phyloP scores from a whole-genome alignment of 176 grass and related monocot species.

The Eleusine coracana region DNA sequence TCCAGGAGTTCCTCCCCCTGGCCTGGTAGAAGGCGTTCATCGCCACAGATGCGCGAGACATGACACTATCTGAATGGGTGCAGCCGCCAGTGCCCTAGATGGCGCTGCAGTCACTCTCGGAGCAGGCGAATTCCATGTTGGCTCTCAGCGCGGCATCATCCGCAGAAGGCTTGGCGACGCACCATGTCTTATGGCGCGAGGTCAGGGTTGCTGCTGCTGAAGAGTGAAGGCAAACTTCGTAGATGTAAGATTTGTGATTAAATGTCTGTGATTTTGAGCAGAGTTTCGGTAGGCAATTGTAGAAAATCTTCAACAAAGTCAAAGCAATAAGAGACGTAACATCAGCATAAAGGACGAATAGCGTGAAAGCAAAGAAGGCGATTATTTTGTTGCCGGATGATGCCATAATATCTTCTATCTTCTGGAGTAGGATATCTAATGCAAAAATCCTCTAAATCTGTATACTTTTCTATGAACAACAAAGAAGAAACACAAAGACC shows the following conservation, averaged over 20 bases:
- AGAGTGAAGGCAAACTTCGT: neutral
- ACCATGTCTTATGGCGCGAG: slow-evolving; percentile 55
- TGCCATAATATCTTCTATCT: slow-evolving; percentile 20
- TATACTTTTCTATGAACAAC: neutral
- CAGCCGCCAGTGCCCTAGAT: slow-evolving; percentile 42
- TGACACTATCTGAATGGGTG: slow-evolving; percentile 1
- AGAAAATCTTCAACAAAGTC: neutral
- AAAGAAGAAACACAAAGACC: neutral
- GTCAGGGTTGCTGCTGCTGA: neutral
- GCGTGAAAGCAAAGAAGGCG: slow-evolving; percentile 8
- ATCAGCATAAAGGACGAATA: neutral
- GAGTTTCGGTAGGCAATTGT: neutral
- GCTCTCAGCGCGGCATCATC: slow-evolving; percentile 22
- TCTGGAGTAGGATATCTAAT: neutral
- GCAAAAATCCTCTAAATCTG: neutral
- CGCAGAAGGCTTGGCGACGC: slow-evolving; percentile 46
- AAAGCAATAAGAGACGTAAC: slow-evolving; percentile 16
- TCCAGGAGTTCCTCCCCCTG: slow-evolving; percentile 58
- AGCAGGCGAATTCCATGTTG: slow-evolving; percentile 64
- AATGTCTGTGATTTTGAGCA: neutral
- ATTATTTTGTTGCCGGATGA: neutral
- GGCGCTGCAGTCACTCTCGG: slow-evolving; percentile 46
- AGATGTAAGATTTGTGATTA: neutral
- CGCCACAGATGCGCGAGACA: slow-evolving; percentile 31
- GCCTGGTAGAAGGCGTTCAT: slow-evolving; percentile 68